Base-by-base conservation (phyloP, 75 land plant genomes). In the Adiantum capillusveneris region DNA sequence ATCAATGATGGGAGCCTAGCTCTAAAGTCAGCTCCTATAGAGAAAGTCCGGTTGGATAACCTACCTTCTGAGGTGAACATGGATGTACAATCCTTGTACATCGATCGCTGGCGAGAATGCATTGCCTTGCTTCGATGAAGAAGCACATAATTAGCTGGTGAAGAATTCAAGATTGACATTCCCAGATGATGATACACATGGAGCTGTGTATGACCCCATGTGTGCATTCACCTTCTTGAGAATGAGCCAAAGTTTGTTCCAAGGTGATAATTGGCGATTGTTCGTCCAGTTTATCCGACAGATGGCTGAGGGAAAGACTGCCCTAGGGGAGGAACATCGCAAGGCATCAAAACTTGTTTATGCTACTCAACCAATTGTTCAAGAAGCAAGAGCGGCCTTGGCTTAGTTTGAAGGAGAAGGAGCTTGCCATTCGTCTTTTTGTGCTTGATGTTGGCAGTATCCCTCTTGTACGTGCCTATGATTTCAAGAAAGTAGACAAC, bases 161-260 rank as follows among this genome's bases (percentile, higher is more conserved):
- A 25, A 60, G 62, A 66, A 60, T 20, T 60, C 50, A 11, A 31
- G 61, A 12, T 31, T 59, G 19, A 17, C 17, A 5, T 34, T 39
- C 18, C n/a, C n/a, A n/a, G 50, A 46, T 6, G 50, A 46, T 46
- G 57, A 55, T 30, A 3, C 22, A 3, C 27, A 55, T 55, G 29
- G n/a, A 31, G 17, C 18, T 14, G 50, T 18, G 22, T 46, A 46
- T 21, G 50, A 62, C 24, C 64, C 64, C 1, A 62, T 88, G 79
- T 54, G 72, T 28, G 85, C 90, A 19, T 88, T 88, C 60, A 88
- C 94, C 9, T 88, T 65, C 31, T 57, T 88, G 56, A 74, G 94
- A 59, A 76, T 88, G 94, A 85, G 77, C 39, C 74, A 79, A 75
- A 72, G 26, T 34, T 36, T 88, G 72, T 85, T 88, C 42, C 83